phyloP scores from a whole-genome alignment of 345 rosid species.

The Brassica nigra region DNA sequence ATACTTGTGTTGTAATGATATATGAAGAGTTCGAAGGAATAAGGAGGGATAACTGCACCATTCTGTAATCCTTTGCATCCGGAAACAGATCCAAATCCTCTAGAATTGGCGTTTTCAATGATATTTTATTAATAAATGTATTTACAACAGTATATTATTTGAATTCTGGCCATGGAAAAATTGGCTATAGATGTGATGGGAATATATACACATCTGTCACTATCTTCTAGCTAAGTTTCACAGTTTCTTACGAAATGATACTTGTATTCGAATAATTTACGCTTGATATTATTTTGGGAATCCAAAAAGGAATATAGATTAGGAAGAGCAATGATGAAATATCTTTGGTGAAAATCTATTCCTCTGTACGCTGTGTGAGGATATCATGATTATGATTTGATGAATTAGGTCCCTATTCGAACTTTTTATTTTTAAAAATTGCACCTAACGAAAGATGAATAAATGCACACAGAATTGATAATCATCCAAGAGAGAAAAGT shows the following conservation, averaged over 20 bases:
- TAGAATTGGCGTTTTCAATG: slow-evolving; percentile 18
- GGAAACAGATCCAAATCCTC: slow-evolving; percentile 16
- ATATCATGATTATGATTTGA: slow-evolving; percentile 72
- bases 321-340: slow-evolving; percentile 81
- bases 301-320: slow-evolving; percentile 40
- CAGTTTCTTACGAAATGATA: slow-evolving; percentile 21
- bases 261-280: slow-evolving; percentile 6
- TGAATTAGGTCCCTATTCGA: slow-evolving; percentile 69
- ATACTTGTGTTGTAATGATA: background rate
- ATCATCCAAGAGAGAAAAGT: slow-evolving; percentile 48
- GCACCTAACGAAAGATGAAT: background rate
- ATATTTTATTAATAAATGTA: background rate
- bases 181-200: slow-evolving; percentile 42
- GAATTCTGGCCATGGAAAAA: slow-evolving; percentile 23
- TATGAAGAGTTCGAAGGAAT: background rate
- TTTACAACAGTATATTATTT: background rate
- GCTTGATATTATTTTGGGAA: slow-evolving; percentile 39
- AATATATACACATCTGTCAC: slow-evolving; percentile 32
- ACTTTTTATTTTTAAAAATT: slow-evolving; percentile 40
- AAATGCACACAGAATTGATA: background rate
- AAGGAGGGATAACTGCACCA: slow-evolving; percentile 12
- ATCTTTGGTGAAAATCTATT: slow-evolving; percentile 86
- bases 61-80: slow-evolving; percentile 22
- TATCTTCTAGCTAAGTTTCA: slow-evolving; percentile 33
- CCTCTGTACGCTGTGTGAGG: slow-evolving; percentile 61